A percentile compares a stretch with the other conserved stretches of the same genome.
These are phyloP conservation scores for Sistotremastrum niveocremeum DNA, from an alignment of 768 basidiomycete species.

Conservation along the genomic window DNA sequence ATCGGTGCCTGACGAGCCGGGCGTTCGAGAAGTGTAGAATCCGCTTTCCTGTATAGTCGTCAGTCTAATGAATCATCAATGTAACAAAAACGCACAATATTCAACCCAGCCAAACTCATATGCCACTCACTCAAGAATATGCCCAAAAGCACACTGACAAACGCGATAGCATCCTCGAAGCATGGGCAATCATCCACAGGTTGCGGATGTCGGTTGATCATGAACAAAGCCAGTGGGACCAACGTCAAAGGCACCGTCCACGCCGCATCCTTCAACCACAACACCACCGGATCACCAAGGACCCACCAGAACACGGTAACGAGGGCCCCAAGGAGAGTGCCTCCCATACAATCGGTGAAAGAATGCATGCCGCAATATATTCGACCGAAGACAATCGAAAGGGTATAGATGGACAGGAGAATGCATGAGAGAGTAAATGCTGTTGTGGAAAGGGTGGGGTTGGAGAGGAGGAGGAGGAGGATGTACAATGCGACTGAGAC, in stretches of 20 bases:
- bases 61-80: constrained; percentile 23
- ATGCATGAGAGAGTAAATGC: constrained; percentile 29
- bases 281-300: constrained; percentile 25
- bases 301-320: constrained; percentile 41
- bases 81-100: constrained; percentile 16
- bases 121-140: constrained; percentile 56
- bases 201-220: constrained; percentile 84
- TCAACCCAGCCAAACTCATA: neutral
- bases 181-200: constrained; percentile 96
- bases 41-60: constrained; percentile 16
- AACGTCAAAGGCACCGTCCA: constrained; percentile 41
- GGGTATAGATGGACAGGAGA: constrained; percentile 42
- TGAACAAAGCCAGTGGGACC: constrained; percentile 48
- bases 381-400: constrained; percentile 66
- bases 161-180: constrained; percentile 94
- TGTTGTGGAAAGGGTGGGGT: constrained; percentile 27
- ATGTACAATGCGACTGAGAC: constrained; percentile 82
- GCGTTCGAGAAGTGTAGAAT: constrained; percentile 43
- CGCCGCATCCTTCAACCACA: constrained; percentile 15
- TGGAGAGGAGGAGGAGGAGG: constrained; percentile 24
- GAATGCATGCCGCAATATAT: constrained; percentile 86
- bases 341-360: constrained; percentile 58
- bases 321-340: constrained; percentile 46
- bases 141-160: constrained; percentile 78
- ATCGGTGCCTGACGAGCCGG: constrained; percentile 26